Conservation (phyloP, 2,329 filamentous ascomycete genomes). For the Fusarium xylarioides region DNA sequence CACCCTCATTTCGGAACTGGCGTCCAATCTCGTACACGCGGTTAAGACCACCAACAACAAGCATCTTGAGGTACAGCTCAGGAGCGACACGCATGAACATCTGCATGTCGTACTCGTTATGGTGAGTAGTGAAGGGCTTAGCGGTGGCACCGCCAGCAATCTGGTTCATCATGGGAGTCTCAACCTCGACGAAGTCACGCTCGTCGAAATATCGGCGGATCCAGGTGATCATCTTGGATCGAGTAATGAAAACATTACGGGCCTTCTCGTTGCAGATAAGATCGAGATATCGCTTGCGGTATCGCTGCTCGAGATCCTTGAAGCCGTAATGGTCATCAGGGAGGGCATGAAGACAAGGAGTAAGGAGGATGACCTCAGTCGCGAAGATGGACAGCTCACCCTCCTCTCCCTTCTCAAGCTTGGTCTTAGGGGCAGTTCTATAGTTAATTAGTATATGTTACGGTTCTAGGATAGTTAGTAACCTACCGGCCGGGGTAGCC, state of each 20-base stretch:
- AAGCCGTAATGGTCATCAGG: slow-evolving; percentile 93
- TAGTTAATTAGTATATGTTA: slow-evolving; percentile 35
- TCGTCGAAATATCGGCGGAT: slow-evolving; percentile 90
- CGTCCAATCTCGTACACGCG: slow-evolving; percentile 95
- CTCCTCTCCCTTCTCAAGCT: slow-evolving; percentile 73
- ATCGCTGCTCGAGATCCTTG: slow-evolving; percentile 93
- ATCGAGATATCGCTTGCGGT: slow-evolving; percentile 93
- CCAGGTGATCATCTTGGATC: slow-evolving; percentile 87
- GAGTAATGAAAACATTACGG: slow-evolving; percentile 83
- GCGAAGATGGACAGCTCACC: slow-evolving; percentile 97
- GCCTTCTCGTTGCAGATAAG: slow-evolving; percentile 95
- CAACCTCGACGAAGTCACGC: slow-evolving; percentile 89
- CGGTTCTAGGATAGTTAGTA: not conserved
- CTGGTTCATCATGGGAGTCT: slow-evolving; percentile 97
- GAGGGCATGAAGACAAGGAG: slow-evolving; percentile 80
- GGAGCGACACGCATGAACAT: slow-evolving; percentile 95
- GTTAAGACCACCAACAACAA: slow-evolving; percentile 91
- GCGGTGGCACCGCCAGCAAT: slow-evolving; percentile 96
- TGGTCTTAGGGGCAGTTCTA: slow-evolving; percentile 89
- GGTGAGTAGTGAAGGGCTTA: slow-evolving; percentile 90
- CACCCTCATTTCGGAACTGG: slow-evolving; percentile 92
- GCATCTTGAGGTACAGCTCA: slow-evolving; percentile 96
- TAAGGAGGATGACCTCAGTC: slow-evolving; percentile 82
- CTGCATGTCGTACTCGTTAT: slow-evolving; percentile 95
- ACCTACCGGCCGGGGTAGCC: slow-evolving; percentile 44